Evolutionary conservation across 2,329 filamentous ascomycete species (phyloP).

Genomic region (Talaromyces sp.): DNA sequence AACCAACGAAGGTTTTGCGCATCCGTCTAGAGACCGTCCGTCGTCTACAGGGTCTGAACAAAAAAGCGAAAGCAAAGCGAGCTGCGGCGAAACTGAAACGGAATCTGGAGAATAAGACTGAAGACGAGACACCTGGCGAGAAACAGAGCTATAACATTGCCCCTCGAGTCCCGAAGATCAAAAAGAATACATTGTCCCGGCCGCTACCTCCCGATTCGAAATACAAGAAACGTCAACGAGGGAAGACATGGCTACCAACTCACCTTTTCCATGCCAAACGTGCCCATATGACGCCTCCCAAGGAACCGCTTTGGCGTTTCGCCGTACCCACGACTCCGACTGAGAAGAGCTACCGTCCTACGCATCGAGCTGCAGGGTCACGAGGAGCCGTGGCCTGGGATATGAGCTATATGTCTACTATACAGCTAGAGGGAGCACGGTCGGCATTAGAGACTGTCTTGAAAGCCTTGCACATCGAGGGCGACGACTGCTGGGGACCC

Average conservation of each 20-base stretch:
- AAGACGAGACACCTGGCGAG: slow-evolving; percentile 17
- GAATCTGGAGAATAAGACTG: slow-evolving; percentile 21
- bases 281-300: slow-evolving; percentile 77
- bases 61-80: slow-evolving; percentile 36
- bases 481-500: slow-evolving; percentile 55
- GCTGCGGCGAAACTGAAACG: slow-evolving; percentile 39
- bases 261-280: slow-evolving; percentile 92
- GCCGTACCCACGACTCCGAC: slow-evolving; percentile 78
- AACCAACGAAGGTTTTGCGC: slow-evolving; percentile 40
- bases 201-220: slow-evolving; percentile 57
- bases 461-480: slow-evolving; percentile 55
- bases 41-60: slow-evolving; percentile 57
- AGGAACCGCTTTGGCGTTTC: slow-evolving; percentile 82
- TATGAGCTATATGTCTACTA: slow-evolving; percentile 86
- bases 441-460: slow-evolving; percentile 62
- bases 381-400: slow-evolving; percentile 85
- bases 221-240: slow-evolving; percentile 76
- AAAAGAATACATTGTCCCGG: slow-evolving; percentile 63
- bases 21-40: slow-evolving; percentile 69
- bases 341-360: slow-evolving; percentile 82
- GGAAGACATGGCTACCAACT: slow-evolving; percentile 92
- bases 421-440: slow-evolving; percentile 65
- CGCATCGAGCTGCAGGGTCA: slow-evolving; percentile 70
- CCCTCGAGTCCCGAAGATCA: slow-evolving; percentile 56
- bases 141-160: slow-evolving; percentile 31